Conservation (phyloP, 352 stramenopile species). For the Elongisporangium anandrum region DNA sequence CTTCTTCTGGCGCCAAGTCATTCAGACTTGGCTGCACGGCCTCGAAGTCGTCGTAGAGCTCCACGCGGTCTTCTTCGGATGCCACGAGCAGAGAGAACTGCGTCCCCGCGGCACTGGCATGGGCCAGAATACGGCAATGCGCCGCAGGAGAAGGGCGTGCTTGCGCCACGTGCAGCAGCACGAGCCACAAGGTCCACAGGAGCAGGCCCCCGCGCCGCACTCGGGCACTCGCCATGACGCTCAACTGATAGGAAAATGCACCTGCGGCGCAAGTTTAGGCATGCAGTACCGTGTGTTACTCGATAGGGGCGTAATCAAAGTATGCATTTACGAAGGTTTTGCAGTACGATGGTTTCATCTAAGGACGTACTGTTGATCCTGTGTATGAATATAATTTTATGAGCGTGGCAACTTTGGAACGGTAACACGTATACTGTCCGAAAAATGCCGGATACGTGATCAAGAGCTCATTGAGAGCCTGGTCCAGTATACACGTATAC, state of each 20-base stretch:
- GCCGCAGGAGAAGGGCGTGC: conserved; percentile 10
- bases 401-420: neutral
- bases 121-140: conserved; percentile 56
- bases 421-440: neutral
- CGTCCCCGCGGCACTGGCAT: conserved; percentile 36
- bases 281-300: neutral
- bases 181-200: conserved; percentile 4
- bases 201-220: neutral
- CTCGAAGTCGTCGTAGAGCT: conserved; percentile 37
- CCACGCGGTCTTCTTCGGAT: conserved; percentile 41
- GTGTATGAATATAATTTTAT: neutral
- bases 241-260: neutral
- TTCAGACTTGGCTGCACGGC: conserved; percentile 17
- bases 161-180: conserved; percentile 11
- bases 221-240: neutral
- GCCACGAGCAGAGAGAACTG: conserved; percentile 42
- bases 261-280: neutral
- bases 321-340: neutral
- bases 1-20: conserved; percentile 15
- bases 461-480: too few species aligned
- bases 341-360: too few species aligned
- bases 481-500: neutral
- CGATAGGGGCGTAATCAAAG: neutral
- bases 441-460: neutral
- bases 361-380: neutral